A percentile compares a stretch with the other conserved stretches of the same genome.
phyloP scores from a whole-genome alignment of 805 yeast genomes.

The Metschnikowia peoriensis region DNA sequence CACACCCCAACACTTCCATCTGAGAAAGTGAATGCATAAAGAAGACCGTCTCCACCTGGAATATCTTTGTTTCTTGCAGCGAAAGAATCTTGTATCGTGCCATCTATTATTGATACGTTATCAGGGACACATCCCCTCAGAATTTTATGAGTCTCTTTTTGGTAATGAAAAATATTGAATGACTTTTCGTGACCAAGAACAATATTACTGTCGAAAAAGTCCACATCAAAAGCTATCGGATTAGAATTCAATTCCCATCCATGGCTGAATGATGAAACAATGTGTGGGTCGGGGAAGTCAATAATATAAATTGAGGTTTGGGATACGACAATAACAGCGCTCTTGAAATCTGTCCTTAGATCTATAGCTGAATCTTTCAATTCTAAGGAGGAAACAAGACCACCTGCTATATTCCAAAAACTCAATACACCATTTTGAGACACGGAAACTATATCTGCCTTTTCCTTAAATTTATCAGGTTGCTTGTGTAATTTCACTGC shows the following conservation, averaged over 20 bases:
- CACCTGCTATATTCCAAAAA: constrained; percentile 24
- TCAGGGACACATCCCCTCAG: constrained; percentile 13
- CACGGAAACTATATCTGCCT: constrained; percentile 27
- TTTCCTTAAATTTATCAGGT: constrained; percentile 25
- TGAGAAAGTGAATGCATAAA: constrained; percentile 36
- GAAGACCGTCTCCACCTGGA: constrained; percentile 43
- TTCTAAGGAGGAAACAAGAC: neutral
- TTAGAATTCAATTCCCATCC: constrained; percentile 16
- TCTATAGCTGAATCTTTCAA: constrained; percentile 1
- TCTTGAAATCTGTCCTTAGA: constrained; percentile 27
- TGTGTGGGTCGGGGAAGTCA: constrained; percentile 15
- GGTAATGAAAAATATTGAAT: constrained; percentile 26
- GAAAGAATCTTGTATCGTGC: constrained; percentile 12
- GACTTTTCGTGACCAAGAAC: constrained; percentile 20
- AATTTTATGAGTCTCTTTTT: neutral
- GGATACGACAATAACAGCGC: constrained; percentile 23
- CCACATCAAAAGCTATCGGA: constrained; percentile 24
- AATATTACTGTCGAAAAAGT: constrained; percentile 31
- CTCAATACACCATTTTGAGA: constrained; percentile 23
- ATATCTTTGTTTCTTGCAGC: constrained; percentile 19
- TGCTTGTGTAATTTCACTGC: constrained; percentile 21
- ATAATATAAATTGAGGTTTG: constrained; percentile 17
- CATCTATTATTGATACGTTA: constrained; percentile 16
- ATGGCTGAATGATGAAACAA: constrained; percentile 14
- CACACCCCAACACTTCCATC: constrained; percentile 43